phyloP scores from a whole-genome alignment of 768 basidiomycete genomes.

The Tremella fuciformis region DNA sequence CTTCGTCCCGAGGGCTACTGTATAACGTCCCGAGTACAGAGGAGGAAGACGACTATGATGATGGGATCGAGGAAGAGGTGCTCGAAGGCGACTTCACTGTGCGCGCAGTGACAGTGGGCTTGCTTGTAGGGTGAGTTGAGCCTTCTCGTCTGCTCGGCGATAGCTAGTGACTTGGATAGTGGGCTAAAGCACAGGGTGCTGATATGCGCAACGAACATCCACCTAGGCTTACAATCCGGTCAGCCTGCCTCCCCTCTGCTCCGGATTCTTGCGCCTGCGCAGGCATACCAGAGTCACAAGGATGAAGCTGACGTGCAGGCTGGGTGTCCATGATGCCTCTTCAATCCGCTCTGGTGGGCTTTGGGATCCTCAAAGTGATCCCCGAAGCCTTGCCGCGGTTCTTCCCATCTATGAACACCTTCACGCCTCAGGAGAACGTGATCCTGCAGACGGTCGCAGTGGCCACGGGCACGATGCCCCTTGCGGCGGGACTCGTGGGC shows the following conservation, averaged over 20 bases:
- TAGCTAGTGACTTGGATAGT: conserved; percentile 1
- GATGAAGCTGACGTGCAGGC: conserved; percentile 58
- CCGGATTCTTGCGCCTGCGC: too few relatives aligned
- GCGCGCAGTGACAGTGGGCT: conserved; percentile 69
- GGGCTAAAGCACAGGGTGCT: conserved; percentile 23
- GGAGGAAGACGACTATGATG: conserved; percentile 24
- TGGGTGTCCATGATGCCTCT: conserved; percentile 70
- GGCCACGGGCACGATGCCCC: conserved; percentile 69
- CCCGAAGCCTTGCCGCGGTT: conserved; percentile 54
- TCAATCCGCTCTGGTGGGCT: conserved; percentile 89
- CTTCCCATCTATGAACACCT: conserved; percentile 54
- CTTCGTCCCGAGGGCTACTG: neutral
- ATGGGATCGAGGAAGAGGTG: conserved; percentile 20
- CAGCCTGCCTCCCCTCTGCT: conserved; percentile 54
- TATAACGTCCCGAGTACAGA: neutral
- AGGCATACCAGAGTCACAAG: conserved; percentile 84
- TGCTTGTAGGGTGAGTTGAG: conserved; percentile 64
- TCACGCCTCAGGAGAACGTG: conserved; percentile 88
- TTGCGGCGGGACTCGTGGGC: conserved; percentile 69
- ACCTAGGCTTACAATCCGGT: conserved; percentile 48
- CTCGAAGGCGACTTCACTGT: conserved; percentile 49
- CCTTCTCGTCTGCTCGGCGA: neutral
- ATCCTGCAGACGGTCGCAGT: conserved; percentile 94
- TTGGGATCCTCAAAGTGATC: conserved; percentile 63
- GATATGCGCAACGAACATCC: conserved; percentile 85